Conservation (phyloP, 23 red algal genomes). For the Porphyridium purpureum region DNA sequence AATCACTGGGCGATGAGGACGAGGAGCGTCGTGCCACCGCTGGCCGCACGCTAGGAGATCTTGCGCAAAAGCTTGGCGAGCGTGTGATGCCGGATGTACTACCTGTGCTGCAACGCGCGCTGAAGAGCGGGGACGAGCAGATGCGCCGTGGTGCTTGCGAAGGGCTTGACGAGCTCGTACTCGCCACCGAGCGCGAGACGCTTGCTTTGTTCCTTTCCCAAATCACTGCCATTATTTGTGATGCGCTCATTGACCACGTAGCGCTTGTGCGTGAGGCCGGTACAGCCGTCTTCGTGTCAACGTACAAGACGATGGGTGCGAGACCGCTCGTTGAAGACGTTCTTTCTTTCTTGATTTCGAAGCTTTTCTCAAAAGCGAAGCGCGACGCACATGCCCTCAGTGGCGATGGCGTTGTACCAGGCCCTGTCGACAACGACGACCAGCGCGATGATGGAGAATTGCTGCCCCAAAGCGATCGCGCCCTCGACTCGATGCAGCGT, state of each 20-base stretch:
- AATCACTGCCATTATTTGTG: conserved; percentile 18
- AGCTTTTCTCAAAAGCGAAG: conserved; percentile 4
- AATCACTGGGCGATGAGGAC: conserved; percentile 39
- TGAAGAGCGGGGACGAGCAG: conserved; percentile 19
- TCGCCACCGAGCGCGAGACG: conserved; percentile 20
- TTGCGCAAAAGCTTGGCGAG: conserved; percentile 63
- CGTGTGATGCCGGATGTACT: conserved; percentile 62
- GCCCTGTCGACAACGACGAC: background rate
- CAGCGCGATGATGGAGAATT: background rate
- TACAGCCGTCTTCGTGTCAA: conserved; percentile 25
- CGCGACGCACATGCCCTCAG: conserved; percentile 2
- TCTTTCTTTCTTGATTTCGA: conserved; percentile 21
- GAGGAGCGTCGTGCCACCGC: conserved; percentile 59
- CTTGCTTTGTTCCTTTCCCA: conserved; percentile 15
- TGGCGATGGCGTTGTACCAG: background rate
- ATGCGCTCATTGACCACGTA: conserved; percentile 24
- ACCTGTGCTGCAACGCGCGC: conserved; percentile 30
- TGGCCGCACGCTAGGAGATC: conserved; percentile 41
- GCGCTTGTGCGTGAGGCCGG: conserved; percentile 16
- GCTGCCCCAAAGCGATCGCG: conserved; percentile 14
- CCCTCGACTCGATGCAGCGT: conserved; percentile 28
- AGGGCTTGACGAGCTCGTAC: conserved; percentile 43
- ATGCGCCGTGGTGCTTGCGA: conserved; percentile 56
- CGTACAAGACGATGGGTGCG: no score
- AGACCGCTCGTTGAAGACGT: conserved; percentile 25